phyloP scores from a whole-genome alignment of 805 yeast genomes.

The Metschnikowia peoriensis region DNA sequence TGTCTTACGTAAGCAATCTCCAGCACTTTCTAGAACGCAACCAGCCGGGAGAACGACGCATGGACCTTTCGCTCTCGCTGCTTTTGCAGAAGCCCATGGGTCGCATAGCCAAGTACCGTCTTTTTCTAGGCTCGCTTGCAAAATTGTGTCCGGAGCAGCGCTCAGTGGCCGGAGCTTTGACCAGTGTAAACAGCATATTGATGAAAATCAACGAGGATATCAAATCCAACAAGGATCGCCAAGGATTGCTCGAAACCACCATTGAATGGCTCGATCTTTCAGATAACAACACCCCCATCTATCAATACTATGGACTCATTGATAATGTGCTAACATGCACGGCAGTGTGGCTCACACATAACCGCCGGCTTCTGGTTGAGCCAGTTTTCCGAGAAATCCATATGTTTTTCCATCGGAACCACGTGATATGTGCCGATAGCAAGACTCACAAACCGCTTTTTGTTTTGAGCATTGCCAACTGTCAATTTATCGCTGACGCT shows the following conservation, averaged over 20 bases:
- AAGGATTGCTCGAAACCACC: constrained; percentile 5
- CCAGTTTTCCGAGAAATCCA: constrained; percentile 2
- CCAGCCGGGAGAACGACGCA: constrained; percentile 13
- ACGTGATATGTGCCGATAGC: constrained; percentile 6
- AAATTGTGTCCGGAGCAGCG: constrained; percentile 1
- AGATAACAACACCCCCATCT: not conserved
- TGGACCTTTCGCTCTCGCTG: constrained; percentile 16
- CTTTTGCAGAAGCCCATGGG: constrained; percentile 17
- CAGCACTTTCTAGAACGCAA: constrained; percentile 13
- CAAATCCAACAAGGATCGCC: constrained; percentile 4
- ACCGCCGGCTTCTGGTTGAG: constrained; percentile 4
- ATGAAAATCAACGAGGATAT: constrained; percentile 11
- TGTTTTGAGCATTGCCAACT: constrained; percentile 7
- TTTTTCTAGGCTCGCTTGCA: constrained; percentile 11
- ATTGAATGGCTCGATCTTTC: constrained; percentile 6
- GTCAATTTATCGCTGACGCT: constrained; percentile 4
- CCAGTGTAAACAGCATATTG: constrained; percentile 3
- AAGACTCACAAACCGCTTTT: constrained; percentile 3
- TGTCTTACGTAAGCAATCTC: constrained; percentile 10
- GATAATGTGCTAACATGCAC: constrained; percentile 3
- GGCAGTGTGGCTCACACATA: constrained; percentile 6
- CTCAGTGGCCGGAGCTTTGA: constrained; percentile 2
- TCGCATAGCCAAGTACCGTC: constrained; percentile 15
- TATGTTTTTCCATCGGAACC: constrained; percentile 8
- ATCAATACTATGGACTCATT: constrained; percentile 7